Evolutionary conservation across 2,329 filamentous ascomycete species (phyloP).

Genomic region (Sporothrix curviconia): DNA sequence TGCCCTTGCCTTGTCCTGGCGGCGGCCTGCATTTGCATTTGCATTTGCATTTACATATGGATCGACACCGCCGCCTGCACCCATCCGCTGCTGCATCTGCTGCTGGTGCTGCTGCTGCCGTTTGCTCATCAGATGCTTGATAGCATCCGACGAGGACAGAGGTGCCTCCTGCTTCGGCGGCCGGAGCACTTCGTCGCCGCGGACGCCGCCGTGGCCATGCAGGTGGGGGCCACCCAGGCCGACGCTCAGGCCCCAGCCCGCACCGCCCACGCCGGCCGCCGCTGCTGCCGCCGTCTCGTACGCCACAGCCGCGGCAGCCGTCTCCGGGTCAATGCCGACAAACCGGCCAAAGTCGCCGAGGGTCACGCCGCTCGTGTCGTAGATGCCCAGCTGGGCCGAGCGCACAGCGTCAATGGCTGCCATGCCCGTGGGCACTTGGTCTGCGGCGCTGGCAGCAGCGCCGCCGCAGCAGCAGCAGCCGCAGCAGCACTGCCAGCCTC

Average conservation of each 20-base stretch:
- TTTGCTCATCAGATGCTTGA: neutral
- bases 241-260: neutral
- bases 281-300: neutral
- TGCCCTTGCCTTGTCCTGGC: neutral
- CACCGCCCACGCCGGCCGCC: neutral
- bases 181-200: too few relatives aligned
- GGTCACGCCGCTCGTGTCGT: constrained; percentile 10
- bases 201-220: neutral
- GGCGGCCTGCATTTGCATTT: neutral
- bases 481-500: too few relatives aligned
- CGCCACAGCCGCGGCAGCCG: neutral
- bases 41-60: neutral
- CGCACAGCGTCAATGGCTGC: neutral
- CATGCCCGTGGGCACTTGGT: neutral
- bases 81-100: neutral
- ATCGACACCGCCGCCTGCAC: neutral
- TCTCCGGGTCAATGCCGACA: constrained; percentile 20
- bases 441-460: neutral
- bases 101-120: neutral
- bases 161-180: too few relatives aligned
- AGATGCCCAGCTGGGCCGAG: constrained; percentile 12
- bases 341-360: constrained; percentile 17
- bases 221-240: neutral
- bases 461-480: neutral
- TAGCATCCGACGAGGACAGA: too few relatives aligned